These are phyloP conservation scores for Apiospora phragmitis DNA, from an alignment of 2,329 filamentous ascomycete genomes.

Conservation along the genomic window DNA sequence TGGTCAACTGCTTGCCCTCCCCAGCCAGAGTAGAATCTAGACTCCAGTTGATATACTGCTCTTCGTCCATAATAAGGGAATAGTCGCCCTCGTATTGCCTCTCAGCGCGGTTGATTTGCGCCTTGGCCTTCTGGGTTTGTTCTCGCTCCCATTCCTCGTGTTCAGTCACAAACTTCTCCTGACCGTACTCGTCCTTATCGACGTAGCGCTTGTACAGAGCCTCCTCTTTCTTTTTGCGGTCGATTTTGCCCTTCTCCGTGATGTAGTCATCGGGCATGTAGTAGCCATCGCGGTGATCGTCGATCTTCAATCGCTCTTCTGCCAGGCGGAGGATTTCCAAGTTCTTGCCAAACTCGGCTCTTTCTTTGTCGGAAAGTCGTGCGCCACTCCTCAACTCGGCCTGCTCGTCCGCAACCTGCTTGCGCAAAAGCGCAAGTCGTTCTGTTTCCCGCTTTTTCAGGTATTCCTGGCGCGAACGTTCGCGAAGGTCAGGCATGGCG, in stretches of 20 bases:
- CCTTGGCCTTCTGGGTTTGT: conserved; percentile 83
- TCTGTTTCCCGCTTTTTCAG: conserved; percentile 90
- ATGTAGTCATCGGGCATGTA: conserved; percentile 93
- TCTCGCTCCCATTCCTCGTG: conserved; percentile 96
- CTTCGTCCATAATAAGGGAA: conserved; percentile 89
- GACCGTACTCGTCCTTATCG: conserved; percentile 81
- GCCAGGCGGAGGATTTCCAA: conserved; percentile 78
- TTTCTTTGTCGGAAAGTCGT: conserved; percentile 74
- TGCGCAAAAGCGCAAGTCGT: conserved; percentile 79
- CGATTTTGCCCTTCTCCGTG: conserved; percentile 87
- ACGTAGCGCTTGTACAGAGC: conserved; percentile 89
- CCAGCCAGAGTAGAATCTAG: conserved; percentile 72
- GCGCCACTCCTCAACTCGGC: conserved; percentile 77
- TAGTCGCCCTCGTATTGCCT: conserved; percentile 80
- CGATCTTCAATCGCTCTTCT: conserved; percentile 82
- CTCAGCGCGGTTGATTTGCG: conserved; percentile 76
- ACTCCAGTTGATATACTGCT: conserved; percentile 83
- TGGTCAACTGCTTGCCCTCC: conserved; percentile 69
- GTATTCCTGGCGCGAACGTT: conserved; percentile 88
- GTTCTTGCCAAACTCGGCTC: conserved; percentile 86
- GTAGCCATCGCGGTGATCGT: conserved; percentile 91
- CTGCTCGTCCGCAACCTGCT: conserved; percentile 87
- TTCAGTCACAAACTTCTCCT: conserved; percentile 88
- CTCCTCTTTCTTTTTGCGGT: conserved; percentile 83
- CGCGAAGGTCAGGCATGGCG: conserved; percentile 77